Evolutionary conservation across 345 rosid genomes (phyloP), one percentile per base, ranked within the genome.

Genomic region (Combretum micranthum): DNA sequence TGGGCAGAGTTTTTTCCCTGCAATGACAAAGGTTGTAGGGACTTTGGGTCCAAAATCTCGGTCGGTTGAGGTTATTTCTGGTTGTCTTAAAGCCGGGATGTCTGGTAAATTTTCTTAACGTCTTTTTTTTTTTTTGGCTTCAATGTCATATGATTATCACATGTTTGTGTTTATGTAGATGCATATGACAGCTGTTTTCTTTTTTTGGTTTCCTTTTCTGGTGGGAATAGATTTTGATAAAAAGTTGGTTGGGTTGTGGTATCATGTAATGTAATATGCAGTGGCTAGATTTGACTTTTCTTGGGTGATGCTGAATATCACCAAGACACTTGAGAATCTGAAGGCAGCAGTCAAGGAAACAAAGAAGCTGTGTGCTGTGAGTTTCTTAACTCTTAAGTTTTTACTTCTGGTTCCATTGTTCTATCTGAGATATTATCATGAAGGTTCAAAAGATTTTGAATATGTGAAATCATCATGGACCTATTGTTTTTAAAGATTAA

Each of bases 251-350:
- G 42, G 8, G 47, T 45, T 49, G 25, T 22, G 13, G n/a, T 32
- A 17, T 18, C 16, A 47, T 39, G 12, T 57, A 54, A 16, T 44
- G 37, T 39, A 20, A 25, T 51, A 18, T 47, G 42, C 57, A 91
- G 96, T 85, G 73, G 97, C 97, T 55, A 63, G 94, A 56, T 92
- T 92, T 21, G 94, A 92, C 72, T 88, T 92, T 72, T 92, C 98
- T 4, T 89, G 80, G 87, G 88, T 3, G 78, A 83, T 51, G 42
- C 81, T 26, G 86, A 75, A 50, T 92, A 77, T 64, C 98, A 92
- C 70, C 94, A 81, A 80, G 80, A 92, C 97, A 14, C 57, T 88
- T 50, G 96, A 84, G 65, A 84, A 88, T 72, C 64, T 91, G 25
- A 86, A 80, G 67, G 56, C 74, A n/a, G 89, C 96, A 13, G 81